Base-by-base conservation (phyloP, 2,329 filamentous ascomycete species). In the Scedosporium minutisporum region DNA sequence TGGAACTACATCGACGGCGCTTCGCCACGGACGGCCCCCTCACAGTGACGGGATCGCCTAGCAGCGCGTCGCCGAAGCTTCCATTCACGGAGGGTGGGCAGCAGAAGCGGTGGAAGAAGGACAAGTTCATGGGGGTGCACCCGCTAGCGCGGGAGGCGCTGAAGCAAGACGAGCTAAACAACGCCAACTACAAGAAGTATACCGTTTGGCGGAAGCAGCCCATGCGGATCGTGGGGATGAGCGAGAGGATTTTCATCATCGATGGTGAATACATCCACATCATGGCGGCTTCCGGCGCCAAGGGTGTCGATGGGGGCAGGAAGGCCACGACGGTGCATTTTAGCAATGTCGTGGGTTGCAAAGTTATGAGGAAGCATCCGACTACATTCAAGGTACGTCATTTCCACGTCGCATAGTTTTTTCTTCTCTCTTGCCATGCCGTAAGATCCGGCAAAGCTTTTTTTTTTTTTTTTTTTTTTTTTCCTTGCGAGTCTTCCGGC, bases 221-320 rank as follows among this genome's bases (percentile, higher is more conserved):
- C 7, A 91, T 95, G 82, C 86, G 89, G 25, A 88, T 95, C 68
- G 87, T 90, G 51, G 87, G 85, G 3, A 83, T 88, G 69, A 89
- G 90, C 64, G 88, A 92, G 68, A 85, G 89, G 63, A 84, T 91
- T 9, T 78, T 95, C 51, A 86, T 89, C 57, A 90, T 96, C 66
- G 90, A 93, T 68, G 89, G 89, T 64, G 91, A 96, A 72, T 95
- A 93, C 72, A 85, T 96, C 65, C 90, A 93, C 73, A 91, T 96
- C 68, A 88, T 91, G 82, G 89, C 90, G 27, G 80, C 84, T 1
- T 83, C 83, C 2, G 82, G 82, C 9, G 86, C 87, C 44, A 90
- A 89, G 71, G 83, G 85, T 10, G 82, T 85, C 64, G 85, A 88
- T 63, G 81, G 80, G 23, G 81, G 79, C 62, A 84, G 84, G 42